Conservation (phyloP, 1,139 yeast genomes). For the Yamadazyma dushanensis region DNA sequence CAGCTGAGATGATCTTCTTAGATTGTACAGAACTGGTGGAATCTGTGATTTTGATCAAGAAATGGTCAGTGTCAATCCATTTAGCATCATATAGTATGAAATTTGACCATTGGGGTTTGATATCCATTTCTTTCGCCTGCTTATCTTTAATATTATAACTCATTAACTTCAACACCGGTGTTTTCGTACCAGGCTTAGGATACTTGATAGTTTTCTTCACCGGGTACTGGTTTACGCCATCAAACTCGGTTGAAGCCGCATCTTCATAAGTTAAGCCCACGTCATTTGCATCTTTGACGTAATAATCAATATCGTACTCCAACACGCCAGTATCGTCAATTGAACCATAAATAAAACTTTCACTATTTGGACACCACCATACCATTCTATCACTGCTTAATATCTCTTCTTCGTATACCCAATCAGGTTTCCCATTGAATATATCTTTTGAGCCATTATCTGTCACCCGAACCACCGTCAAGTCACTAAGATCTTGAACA, state of each 20-base stretch:
- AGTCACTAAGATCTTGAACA: slow-evolving; percentile 35
- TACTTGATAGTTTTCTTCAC: slow-evolving; percentile 55
- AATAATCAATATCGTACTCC: slow-evolving; percentile 63
- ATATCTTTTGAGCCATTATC: slow-evolving; percentile 63
- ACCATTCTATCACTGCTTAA: slow-evolving; percentile 60
- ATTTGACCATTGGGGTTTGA: slow-evolving; percentile 32
- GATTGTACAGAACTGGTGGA: slow-evolving; percentile 64
- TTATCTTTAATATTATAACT: slow-evolving; percentile 39
- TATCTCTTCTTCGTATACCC: slow-evolving; percentile 98
- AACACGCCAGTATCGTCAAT: slow-evolving; percentile 74
- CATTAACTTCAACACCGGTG: slow-evolving; percentile 58
- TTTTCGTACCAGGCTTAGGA: slow-evolving; percentile 84
- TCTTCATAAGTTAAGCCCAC: slow-evolving; percentile 25
- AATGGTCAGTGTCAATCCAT: slow-evolving; percentile 61
- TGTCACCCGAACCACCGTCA: slow-evolving; percentile 49
- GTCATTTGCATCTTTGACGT: slow-evolving; percentile 41
- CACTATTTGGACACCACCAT: slow-evolving; percentile 88
- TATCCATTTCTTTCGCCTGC: slow-evolving; percentile 19
- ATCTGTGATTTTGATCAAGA: slow-evolving; percentile 68
- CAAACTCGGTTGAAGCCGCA: slow-evolving; percentile 17
- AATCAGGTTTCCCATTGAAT: slow-evolving; percentile 89
- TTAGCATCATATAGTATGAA: slow-evolving; percentile 65
- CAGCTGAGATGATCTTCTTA: slow-evolving; percentile 46
- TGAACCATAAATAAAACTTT: slow-evolving; percentile 59
- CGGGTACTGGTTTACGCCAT: slow-evolving; percentile 55